Evolutionary conservation across 495 filamentous ascomycete genomes (phyloP).

Genomic region (Penicillium alfredii): DNA sequence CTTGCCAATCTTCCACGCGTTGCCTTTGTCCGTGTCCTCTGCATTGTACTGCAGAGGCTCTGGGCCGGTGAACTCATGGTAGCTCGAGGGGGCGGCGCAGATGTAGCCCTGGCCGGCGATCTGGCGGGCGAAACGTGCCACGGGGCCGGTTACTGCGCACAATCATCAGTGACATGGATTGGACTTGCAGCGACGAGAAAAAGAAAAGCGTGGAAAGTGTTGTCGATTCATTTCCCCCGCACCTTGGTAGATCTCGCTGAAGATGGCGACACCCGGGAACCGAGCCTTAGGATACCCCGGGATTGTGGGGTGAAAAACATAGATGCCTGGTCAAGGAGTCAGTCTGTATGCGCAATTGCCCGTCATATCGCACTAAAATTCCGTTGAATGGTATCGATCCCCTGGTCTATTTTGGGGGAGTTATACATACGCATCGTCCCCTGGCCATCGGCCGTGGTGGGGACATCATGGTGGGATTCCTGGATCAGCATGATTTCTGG

Average conservation of each 20-base stretch:
- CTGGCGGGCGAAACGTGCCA: slow-evolving; percentile 83
- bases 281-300: slow-evolving; percentile 79
- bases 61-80: slow-evolving; percentile 88
- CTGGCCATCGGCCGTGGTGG: slow-evolving; percentile 56
- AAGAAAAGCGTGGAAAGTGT: no score
- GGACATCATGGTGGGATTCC: slow-evolving; percentile 61
- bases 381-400: no score
- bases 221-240: no score
- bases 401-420: no score
- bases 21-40: slow-evolving; percentile 81
- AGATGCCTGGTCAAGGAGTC: slow-evolving; percentile 61
- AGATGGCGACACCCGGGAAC: slow-evolving; percentile 87
- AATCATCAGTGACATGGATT: no score
- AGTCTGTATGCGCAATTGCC: no score
- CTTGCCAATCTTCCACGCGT: slow-evolving; percentile 79
- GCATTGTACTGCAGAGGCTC: slow-evolving; percentile 82
- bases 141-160: slow-evolving; percentile 79
- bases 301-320: slow-evolving; percentile 81
- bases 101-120: slow-evolving; percentile 94
- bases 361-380: no score
- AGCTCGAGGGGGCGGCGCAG: slow-evolving; percentile 81
- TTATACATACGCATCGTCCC: slow-evolving; percentile 53
- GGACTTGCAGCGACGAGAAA: no score
- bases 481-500: slow-evolving; percentile 64
- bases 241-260: slow-evolving; percentile 98